Evolutionary conservation across 2,329 filamentous ascomycete species (phyloP).

Genomic region (Cladosporium velox): DNA sequence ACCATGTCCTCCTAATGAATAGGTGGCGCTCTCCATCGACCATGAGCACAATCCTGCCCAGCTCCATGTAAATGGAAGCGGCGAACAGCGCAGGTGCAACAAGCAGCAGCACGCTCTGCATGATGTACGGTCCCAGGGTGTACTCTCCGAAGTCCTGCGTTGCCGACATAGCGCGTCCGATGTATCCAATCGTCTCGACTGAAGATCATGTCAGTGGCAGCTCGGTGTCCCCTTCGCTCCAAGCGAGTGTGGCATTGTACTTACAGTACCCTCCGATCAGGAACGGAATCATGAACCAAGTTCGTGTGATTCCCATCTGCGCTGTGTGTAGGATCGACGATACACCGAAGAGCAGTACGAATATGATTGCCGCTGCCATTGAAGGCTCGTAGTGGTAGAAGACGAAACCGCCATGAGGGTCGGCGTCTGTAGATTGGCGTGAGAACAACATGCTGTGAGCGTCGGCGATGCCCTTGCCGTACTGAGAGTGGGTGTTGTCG

Average conservation of each 20-base stretch:
- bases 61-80: slow-evolving; percentile 53
- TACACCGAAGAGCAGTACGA: slow-evolving; percentile 34
- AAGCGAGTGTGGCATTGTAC: slow-evolving; percentile 20
- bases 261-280: slow-evolving; percentile 55
- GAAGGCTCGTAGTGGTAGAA: slow-evolving; percentile 33
- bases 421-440: slow-evolving; percentile 11
- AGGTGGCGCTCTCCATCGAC: slow-evolving; percentile 45
- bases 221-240: background rate
- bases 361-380: slow-evolving; percentile 34
- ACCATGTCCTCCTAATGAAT: slow-evolving; percentile 46
- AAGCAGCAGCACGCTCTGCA: slow-evolving; percentile 50
- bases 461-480: background rate
- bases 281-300: slow-evolving; percentile 57
- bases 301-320: slow-evolving; percentile 42
- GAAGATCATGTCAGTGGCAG: background rate
- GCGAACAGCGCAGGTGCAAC: slow-evolving; percentile 54
- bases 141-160: slow-evolving; percentile 37
- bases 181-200: slow-evolving; percentile 58
- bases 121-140: slow-evolving; percentile 45
- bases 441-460: slow-evolving; percentile 18
- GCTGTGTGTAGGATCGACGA: slow-evolving; percentile 41
- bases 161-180: slow-evolving; percentile 50
- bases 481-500: background rate
- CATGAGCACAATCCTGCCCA: slow-evolving; percentile 49
- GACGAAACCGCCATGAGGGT: slow-evolving; percentile 24